Evolutionary conservation across 768 basidiomycete species (phyloP).

Genomic region (Lyophyllum atratum): DNA sequence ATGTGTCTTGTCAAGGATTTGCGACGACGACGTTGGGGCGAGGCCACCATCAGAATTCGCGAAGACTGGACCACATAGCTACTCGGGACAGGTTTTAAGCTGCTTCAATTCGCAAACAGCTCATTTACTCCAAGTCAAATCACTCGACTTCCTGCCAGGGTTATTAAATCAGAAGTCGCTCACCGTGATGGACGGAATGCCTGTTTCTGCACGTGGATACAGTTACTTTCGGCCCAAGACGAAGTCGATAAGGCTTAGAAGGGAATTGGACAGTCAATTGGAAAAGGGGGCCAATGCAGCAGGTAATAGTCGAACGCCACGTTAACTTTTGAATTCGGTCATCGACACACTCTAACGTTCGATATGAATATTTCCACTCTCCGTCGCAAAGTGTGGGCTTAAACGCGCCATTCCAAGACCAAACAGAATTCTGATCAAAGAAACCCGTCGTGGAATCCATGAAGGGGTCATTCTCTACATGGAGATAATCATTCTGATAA

Average conservation of each 20-base stretch:
- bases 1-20: not conserved
- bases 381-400: not conserved
- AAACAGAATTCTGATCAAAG: slow-evolving; percentile 7
- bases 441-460: not conserved
- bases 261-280: not conserved
- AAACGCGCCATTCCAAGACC: not conserved
- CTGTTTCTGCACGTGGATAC: not conserved
- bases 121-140: not conserved
- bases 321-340: not conserved
- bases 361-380: not conserved
- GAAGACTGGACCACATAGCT: not conserved
- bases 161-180: not conserved
- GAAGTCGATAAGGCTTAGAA: not conserved
- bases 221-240: not conserved
- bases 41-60: not conserved
- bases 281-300: not conserved
- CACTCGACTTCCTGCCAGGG: not conserved
- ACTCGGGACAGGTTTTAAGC: not conserved
- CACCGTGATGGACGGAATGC: slow-evolving; percentile 7
- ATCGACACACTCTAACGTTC: not conserved
- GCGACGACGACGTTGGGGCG: not conserved
- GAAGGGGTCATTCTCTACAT: not conserved
- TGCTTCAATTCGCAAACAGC: not conserved
- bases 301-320: not conserved
- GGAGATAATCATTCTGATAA: slow-evolving; percentile 4